Base-by-base conservation (phyloP, 345 rosid species). In the Sonneratia caseolaris region DNA sequence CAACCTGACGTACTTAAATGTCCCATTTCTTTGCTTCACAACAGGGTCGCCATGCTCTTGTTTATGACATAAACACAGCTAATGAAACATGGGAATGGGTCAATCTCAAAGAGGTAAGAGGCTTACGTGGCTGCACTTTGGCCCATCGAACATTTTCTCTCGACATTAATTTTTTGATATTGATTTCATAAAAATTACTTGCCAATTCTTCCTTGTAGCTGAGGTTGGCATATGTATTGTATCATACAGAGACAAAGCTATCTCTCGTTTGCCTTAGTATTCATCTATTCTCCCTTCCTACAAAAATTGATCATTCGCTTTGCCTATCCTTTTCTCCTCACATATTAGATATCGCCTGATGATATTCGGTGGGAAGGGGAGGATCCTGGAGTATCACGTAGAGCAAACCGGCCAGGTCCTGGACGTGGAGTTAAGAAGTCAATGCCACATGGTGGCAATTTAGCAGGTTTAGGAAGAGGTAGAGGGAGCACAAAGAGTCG, bases 41-140 rank as follows among this genome's bases (percentile, higher is more conserved):
- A 73, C 77, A 95, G 98, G 99, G 96, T 32, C 85, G 81, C 68
- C 97, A 95, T 87, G 94, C 91, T 77, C 86, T 95, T 83, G 96
- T 92, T 81, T 95, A 95, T 86, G 99, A 92, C 75, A 87, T 88
- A 18, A 79, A 83, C 78, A 84, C 97, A 24, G 79, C 80, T 27
- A 77, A 85, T 79, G 99, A 91, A 87, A 92, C 98, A 10, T 90
- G 92, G 97, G 99, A 95, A 79, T 92, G 96, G 98, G 98, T 95
- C 77, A 86, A 95, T 85, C 98, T 92, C 75, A 92, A 92, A 87
- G 98, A 95, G 97, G 99, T 92, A 88, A 77, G 57, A 66, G 56
- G 66, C n/a, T 48, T 68, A 53, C 10, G 19, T 15, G 27, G 62
- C 16, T 45, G 19, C 19, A 1, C 15, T n/a, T 27, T 40, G 43